These are phyloP conservation scores for Candida sp. DNA, from an alignment of 1,139 yeast genomes.

Conservation along the genomic window DNA sequence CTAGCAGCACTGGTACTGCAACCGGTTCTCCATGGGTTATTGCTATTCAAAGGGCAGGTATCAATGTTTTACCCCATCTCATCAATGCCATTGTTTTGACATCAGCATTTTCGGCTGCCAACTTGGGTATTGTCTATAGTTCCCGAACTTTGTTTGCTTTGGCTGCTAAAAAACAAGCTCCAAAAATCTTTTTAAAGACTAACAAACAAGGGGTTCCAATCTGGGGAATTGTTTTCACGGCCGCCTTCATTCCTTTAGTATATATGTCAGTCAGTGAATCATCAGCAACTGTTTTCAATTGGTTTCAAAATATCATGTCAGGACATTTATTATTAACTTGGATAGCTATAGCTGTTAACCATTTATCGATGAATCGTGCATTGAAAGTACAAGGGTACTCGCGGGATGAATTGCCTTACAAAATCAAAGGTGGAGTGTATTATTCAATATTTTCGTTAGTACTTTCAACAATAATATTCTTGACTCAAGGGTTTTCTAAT, in stretches of 20 bases:
- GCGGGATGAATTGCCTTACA: slow-evolving; percentile 34
- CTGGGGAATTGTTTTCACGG: neutral
- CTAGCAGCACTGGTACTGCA: no score
- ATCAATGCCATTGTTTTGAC: slow-evolving; percentile 49
- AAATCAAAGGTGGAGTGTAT: slow-evolving; percentile 18
- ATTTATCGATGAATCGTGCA: slow-evolving; percentile 30
- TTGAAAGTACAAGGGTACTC: slow-evolving; percentile 34
- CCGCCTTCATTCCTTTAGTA: slow-evolving; percentile 20
- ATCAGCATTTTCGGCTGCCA: slow-evolving; percentile 54
- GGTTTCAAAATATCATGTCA: slow-evolving; percentile 25
- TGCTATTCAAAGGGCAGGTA: slow-evolving; percentile 49
- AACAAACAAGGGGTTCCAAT: slow-evolving; percentile 42
- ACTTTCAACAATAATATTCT: slow-evolving; percentile 25
- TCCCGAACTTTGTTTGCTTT: slow-evolving; percentile 45
- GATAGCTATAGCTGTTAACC: slow-evolving; percentile 27
- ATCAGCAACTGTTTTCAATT: slow-evolving; percentile 22
- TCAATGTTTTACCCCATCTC: slow-evolving; percentile 45
- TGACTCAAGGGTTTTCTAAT: slow-evolving; percentile 38
- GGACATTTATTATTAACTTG: slow-evolving; percentile 20
- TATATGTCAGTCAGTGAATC: slow-evolving; percentile 20
- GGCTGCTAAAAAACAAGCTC: slow-evolving; percentile 48
- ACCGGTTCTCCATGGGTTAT: slow-evolving; percentile 53
- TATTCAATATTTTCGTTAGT: slow-evolving; percentile 36
- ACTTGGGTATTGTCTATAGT: slow-evolving; percentile 36
- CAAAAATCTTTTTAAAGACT: slow-evolving; percentile 37